These are phyloP conservation scores for Phytophthora capsici DNA, from an alignment of 352 stramenopile genomes.

Conservation along the genomic window DNA sequence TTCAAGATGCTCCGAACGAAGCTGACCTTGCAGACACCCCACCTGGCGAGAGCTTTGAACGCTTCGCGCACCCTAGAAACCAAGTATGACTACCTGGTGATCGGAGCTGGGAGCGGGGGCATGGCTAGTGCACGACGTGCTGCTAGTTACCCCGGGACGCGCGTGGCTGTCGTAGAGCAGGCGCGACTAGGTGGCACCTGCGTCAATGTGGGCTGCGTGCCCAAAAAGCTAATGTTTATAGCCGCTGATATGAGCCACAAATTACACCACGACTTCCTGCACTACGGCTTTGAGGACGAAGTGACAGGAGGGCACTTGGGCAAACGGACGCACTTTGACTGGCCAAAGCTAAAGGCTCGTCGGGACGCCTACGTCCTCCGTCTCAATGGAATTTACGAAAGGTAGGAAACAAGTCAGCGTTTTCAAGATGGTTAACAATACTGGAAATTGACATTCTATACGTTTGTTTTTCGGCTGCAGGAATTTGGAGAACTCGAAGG, in stretches of 20 bases:
- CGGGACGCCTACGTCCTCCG: constrained; percentile 95
- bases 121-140: constrained; percentile 93
- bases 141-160: constrained; percentile 84
- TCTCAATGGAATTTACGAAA: constrained; percentile 97
- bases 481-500: constrained; percentile 91
- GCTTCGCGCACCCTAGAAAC: constrained; percentile 14
- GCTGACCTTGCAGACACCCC: constrained; percentile 9
- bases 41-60: constrained; percentile 23
- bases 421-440: not conserved
- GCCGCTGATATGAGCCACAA: constrained; percentile 69
- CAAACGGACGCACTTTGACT: constrained; percentile 83
- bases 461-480: constrained; percentile 25
- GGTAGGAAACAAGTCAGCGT: constrained; percentile 30
- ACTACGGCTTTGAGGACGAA: constrained; percentile 68
- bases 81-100: constrained; percentile 91
- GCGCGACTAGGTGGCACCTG: constrained; percentile 95
- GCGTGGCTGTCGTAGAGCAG: constrained; percentile 96
- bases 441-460: not conserved
- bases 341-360: constrained; percentile 90
- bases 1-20: constrained; percentile 30
- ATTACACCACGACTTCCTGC: constrained; percentile 54
- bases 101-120: constrained; percentile 92
- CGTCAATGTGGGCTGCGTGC: constrained; percentile 99
- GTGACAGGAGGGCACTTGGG: constrained; percentile 44
- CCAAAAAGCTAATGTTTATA: constrained; percentile 99